Base-by-base conservation (phyloP, 352 stramenopile species). In the Phytophthora pistaciae region DNA sequence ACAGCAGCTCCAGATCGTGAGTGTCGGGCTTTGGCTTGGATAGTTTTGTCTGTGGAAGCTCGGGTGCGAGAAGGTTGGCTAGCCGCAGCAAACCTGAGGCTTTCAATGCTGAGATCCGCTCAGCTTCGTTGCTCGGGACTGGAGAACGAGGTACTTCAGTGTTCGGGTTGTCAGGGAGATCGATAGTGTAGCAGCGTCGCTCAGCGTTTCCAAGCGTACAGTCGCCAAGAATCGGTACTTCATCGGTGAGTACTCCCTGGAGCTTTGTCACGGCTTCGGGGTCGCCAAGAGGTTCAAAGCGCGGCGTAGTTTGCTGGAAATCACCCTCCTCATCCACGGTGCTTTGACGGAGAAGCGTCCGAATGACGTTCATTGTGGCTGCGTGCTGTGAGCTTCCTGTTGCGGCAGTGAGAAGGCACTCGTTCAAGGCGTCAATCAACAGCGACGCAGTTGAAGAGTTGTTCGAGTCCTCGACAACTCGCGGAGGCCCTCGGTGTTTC, bases 1-100 rank as follows among this genome's bases (percentile, higher is more conserved):
- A 90, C 5, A 93, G 70, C 29, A 91, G 64, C 13, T 84, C 74
- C 20, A 92, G 73, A 57, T 92, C 85, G 46, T 36, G 53, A 21
- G 21, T 79, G 44, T 72, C 54, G 73, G 57, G 46, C 60, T 36
- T 68, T 16, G 46, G 46, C 5, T 49, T 9, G 42, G 14, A 0
- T 21, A 48, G 16, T n/a, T 5, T 10, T 48, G 40, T 21, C 1
- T 3, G 16, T 49, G 42, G 13, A 4, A 49, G 8, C 42, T 49
- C 42, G 16, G 42, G 42, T 7, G 42, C 42, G 36, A 74, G 42
- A 3, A 44, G 29, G 10, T 67, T 20, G n/a, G 70, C 70, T 5
- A 77, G 56, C 46, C 65, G 21, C 5, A 74, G 20, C 3, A 77
- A 6, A 7, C 70, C 70, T 0, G 18, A 49, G 31, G 55, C 29